Base-by-base conservation (phyloP, 192 early-diverging fungal species). In the Coemansia asiatica region DNA sequence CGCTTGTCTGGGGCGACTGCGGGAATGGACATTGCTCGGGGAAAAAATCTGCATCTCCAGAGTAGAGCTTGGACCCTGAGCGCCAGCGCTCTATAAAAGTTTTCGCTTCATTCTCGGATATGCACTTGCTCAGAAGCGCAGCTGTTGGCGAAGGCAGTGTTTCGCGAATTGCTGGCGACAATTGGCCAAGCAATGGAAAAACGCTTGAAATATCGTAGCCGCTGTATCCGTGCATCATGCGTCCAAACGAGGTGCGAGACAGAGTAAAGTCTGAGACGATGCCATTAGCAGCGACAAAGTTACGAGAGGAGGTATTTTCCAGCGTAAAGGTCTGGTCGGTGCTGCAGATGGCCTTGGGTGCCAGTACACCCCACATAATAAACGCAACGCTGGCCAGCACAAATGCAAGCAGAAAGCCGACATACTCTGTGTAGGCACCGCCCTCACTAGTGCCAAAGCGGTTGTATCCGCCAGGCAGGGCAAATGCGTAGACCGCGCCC, bases 331-430 rank as follows among this genome's bases (percentile, higher is more conserved):
- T 81, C 63, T 75, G 74, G 40, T 66, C 40, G 1, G 79, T 81
- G 74, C 69, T 75, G 67, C 79, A 81, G 49, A 81, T 59, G 9
- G 69, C 74, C 38, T 75, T 75, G 21, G 79, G 79, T 19, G 71
- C 79, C 44, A 81, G 70, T 13, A 70, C 75, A 31, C 73, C 79
- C 79, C 79, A 81, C 72, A 81, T 65, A 44, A 67, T 81, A 27
- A 81, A 75, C 51, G 70, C 73, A 1, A 81, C 78, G 63, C 72
- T 81, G 44, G 73, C 73, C 57, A 81, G 59, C 58, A 61, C 73
- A 56, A 81, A 81, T 31, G 74, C 74, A 21, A 75, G 58, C 51
- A 81, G 56, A 54, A 75, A 81, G 4, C 69, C 74, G 23, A 81
- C 61, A 8, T 60, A 74, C 46, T 75, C 73, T 18, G 63, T 71